These are phyloP conservation scores for Hypholoma sublateritium DNA, from an alignment of 768 basidiomycete species.

Conservation along the genomic window DNA sequence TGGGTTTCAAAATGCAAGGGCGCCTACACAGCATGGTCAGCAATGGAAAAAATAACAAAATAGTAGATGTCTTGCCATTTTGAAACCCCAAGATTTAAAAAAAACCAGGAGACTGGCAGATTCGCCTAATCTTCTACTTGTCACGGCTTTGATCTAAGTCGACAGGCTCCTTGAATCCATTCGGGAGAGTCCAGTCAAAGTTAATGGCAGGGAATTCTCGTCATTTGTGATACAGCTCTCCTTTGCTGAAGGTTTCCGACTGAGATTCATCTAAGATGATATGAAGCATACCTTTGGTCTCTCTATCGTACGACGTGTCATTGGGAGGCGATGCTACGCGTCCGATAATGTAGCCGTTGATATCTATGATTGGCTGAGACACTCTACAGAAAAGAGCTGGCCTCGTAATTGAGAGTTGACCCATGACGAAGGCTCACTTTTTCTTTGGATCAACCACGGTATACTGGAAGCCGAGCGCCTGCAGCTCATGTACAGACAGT, in stretches of 20 bases:
- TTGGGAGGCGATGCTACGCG: not conserved
- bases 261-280: not conserved
- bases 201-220: slow-evolving; percentile 4
- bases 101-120: not conserved
- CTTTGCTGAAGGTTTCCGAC: not conserved
- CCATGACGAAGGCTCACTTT: not conserved
- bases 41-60: not conserved
- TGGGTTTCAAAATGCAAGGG: slow-evolving; percentile 6
- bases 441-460: not conserved
- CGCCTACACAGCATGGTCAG: not conserved
- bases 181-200: slow-evolving; percentile 2
- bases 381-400: not conserved
- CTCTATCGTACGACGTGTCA: not conserved
- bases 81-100: not conserved
- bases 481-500: not conserved
- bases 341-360: not conserved
- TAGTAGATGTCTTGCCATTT: not conserved
- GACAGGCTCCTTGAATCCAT: not conserved
- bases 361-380: not conserved
- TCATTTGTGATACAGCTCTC: not conserved
- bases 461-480: not conserved
- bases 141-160: not conserved
- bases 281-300: not conserved
- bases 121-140: not conserved
- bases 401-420: no score